Evolutionary conservation across 2,329 filamentous ascomycete species (phyloP).

Genomic region (Penicillium olsonii): DNA sequence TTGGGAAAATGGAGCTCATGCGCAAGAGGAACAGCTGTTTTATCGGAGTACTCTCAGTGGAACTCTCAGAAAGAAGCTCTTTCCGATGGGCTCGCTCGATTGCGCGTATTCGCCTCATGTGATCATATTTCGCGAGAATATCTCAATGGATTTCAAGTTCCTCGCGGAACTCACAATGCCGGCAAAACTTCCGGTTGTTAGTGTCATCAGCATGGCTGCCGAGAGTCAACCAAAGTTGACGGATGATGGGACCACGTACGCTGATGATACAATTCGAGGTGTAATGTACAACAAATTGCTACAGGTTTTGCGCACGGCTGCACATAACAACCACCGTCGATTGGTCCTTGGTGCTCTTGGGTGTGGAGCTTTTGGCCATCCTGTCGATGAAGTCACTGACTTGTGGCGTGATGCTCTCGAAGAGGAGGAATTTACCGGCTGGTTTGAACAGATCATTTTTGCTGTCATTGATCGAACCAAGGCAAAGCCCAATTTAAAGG

Average conservation of each 20-base stretch:
- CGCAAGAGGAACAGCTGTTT: constrained; percentile 71
- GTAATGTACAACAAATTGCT: constrained; percentile 66
- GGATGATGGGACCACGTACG: constrained; percentile 37
- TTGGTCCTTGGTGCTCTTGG: constrained; percentile 70
- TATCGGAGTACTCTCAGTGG: constrained; percentile 55
- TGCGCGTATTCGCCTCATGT: constrained; percentile 64
- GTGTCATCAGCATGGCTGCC: constrained; percentile 63
- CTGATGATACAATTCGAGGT: constrained; percentile 47
- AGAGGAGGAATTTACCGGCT: constrained; percentile 63
- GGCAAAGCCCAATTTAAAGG: background rate
- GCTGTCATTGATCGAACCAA: constrained; percentile 53
- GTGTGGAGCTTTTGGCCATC: constrained; percentile 68
- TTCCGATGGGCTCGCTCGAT: constrained; percentile 54
- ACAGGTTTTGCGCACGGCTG: constrained; percentile 61
- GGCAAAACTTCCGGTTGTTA: constrained; percentile 46
- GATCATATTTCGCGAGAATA: constrained; percentile 58
- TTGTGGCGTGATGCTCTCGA: constrained; percentile 64
- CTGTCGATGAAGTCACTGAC: constrained; percentile 60
- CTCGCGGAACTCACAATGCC: constrained; percentile 30
- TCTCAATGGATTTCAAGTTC: constrained; percentile 50
- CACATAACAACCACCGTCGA: constrained; percentile 55
- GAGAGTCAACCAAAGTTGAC: constrained; percentile 45
- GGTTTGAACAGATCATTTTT: constrained; percentile 67
- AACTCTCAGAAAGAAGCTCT: constrained; percentile 48
- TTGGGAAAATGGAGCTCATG: constrained; percentile 61